Base-by-base conservation (phyloP, 352 stramenopile genomes). In the Blastocystis sp. region DNA sequence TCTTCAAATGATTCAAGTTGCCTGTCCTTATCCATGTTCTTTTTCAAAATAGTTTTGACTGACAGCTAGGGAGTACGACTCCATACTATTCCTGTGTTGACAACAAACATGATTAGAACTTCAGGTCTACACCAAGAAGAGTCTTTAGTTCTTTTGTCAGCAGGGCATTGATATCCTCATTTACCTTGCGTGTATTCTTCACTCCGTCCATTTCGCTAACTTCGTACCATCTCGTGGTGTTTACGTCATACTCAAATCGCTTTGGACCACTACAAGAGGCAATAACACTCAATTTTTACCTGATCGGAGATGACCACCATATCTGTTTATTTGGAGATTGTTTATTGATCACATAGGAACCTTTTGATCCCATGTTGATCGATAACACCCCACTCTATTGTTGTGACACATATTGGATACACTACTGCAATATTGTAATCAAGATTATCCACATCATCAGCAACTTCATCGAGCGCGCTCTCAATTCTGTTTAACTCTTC, bases 321-420 rank as follows among this genome's bases (percentile, higher is more conserved):
- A 98, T 95, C 91, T 98, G 96, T 53, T 94, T 92, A 92, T 98
- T 98, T 3, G 96, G 96, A 53, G 96, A 97, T 91, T 98, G 96
- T 90, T 97, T 97, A 92, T 98, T 98, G 87, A 98, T 93, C 41
- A 98, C 96, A 94, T 95, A 98, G 62, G 95, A 98, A 79, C 96
- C 95, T 90, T 96, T 92, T 34, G 95, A 93, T 56, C 95, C 95
- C 34, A 98, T 91, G 61, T 95, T 93, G 69, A 98, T 94, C 59
- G 96, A 98, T 53, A 98, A 90, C 13, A 98, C 96, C 37, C 96
- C 96, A 96, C 97, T 95, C 94, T 96, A 82, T 45, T 34, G 26
- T 79, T 18, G 68, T 18, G 41, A 84, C 7, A 50, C 41, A 23
- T 2, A 59, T 6, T 3, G 23, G 0, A 50, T 34, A 1, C 50